Evolutionary conservation across 2,329 filamentous ascomycete genomes (phyloP).

Genomic region (Septoria petroselini): DNA sequence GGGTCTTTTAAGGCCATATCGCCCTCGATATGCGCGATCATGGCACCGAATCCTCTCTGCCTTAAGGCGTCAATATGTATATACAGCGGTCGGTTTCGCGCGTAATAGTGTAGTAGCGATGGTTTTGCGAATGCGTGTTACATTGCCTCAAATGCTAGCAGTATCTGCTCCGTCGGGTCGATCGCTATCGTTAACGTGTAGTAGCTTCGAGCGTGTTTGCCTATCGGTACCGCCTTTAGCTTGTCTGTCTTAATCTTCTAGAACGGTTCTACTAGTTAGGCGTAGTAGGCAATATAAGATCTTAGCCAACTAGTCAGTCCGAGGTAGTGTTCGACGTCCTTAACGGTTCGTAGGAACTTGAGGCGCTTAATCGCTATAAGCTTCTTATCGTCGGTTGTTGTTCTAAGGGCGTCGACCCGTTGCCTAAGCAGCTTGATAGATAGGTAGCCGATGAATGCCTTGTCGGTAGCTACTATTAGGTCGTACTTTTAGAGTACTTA

Average conservation of each 20-base stretch:
- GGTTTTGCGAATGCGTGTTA: neutral
- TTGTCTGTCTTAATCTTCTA: neutral
- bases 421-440: neutral
- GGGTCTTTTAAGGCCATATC: neutral
- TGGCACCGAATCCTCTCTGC: neutral
- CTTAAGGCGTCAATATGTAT: neutral
- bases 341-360: neutral
- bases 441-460: neutral
- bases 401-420: neutral
- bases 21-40: neutral
- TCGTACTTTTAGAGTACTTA: neutral
- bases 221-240: neutral
- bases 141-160: neutral
- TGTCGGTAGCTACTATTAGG: neutral
- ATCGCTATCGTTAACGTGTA: neutral
- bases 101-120: neutral
- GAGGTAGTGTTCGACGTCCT: conserved; percentile 1
- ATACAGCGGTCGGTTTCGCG: neutral
- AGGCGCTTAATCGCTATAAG: neutral
- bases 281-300: conserved; percentile 2
- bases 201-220: neutral
- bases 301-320: neutral
- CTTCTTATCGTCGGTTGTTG: neutral
- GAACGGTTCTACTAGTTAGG: neutral
- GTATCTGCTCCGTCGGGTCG: neutral